Conservation (phyloP, 768 basidiomycete genomes). For the Leccinellum rugosiceps region DNA sequence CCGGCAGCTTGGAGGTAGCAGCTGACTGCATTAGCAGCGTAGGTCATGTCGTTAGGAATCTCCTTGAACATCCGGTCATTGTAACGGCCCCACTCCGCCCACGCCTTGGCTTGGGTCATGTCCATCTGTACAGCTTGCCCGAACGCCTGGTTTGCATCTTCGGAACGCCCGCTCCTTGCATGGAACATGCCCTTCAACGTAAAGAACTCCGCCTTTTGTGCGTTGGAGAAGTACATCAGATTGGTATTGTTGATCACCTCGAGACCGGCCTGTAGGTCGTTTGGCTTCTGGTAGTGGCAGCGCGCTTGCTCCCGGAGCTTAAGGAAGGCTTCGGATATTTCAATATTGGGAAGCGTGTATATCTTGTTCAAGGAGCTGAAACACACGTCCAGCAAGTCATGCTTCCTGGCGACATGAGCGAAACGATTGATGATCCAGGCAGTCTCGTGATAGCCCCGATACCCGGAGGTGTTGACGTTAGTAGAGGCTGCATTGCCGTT, state of each 20-base stretch:
- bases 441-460: slow-evolving; percentile 96
- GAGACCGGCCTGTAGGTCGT: slow-evolving; percentile 88
- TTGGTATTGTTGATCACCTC: slow-evolving; percentile 99
- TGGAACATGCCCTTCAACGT: slow-evolving; percentile 99
- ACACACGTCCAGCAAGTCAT: slow-evolving; percentile 94
- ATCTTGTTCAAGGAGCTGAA: slow-evolving; percentile 94
- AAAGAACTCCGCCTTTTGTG: slow-evolving; percentile 98
- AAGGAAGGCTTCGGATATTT: slow-evolving; percentile 98
- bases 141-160: slow-evolving; percentile 90
- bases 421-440: slow-evolving; percentile 99
- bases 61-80: slow-evolving; percentile 95
- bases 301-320: slow-evolving; percentile 98
- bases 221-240: slow-evolving; percentile 91
- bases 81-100: slow-evolving; percentile 97
- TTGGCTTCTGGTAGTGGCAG: slow-evolving; percentile 94
- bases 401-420: slow-evolving; percentile 96
- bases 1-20: slow-evolving; percentile 98
- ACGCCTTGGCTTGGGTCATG: slow-evolving; percentile 90
- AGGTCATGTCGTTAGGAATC: slow-evolving; percentile 61
- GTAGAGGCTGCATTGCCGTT: slow-evolving; percentile 47
- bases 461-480: slow-evolving; percentile 81
- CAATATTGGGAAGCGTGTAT: slow-evolving; percentile 98
- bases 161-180: slow-evolving; percentile 76
- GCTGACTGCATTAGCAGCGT: slow-evolving; percentile 89
- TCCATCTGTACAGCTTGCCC: slow-evolving; percentile 96